Evolutionary conservation across 169 alveolate genomes (phyloP).

Genomic region (Blepharisma undulans): DNA sequence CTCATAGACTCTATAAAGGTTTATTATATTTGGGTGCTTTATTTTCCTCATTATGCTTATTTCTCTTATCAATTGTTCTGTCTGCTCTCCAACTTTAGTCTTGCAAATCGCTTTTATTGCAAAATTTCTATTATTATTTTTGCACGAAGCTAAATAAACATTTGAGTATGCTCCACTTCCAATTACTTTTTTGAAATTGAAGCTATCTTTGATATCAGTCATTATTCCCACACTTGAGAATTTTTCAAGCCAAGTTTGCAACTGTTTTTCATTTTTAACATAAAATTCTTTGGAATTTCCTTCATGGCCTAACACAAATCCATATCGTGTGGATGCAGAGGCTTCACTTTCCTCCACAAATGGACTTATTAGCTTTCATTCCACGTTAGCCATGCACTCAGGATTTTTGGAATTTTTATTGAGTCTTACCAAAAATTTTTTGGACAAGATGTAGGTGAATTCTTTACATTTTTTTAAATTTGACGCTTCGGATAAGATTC

Average conservation of each 20-base stretch:
- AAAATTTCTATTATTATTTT: not conserved
- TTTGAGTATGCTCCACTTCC: not conserved
- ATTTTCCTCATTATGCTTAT: not conserved
- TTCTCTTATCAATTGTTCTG: not conserved
- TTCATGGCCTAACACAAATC: not conserved
- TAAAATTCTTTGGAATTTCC: not conserved
- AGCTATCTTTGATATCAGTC: not conserved
- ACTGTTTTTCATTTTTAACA: not conserved
- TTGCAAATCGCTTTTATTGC: not conserved
- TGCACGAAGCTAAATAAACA: not conserved
- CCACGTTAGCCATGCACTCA: not conserved
- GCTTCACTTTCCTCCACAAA: not conserved
- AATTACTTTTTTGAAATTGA: not conserved
- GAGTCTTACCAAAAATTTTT: not conserved
- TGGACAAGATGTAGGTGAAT: not conserved
- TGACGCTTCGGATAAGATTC: not conserved
- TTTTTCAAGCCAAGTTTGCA: conserved; percentile 8
- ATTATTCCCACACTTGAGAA: not conserved
- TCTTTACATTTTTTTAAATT: not conserved
- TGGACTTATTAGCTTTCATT: not conserved
- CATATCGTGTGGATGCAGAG: not conserved
- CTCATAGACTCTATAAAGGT: conserved; percentile 6
- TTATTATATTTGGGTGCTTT: conserved; percentile 1
- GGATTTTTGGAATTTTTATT: not conserved
- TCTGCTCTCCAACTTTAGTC: not conserved